These are phyloP conservation scores for Inga leiocalycina DNA, from an alignment of 306 rosid genomes.

Conservation along the genomic window DNA sequence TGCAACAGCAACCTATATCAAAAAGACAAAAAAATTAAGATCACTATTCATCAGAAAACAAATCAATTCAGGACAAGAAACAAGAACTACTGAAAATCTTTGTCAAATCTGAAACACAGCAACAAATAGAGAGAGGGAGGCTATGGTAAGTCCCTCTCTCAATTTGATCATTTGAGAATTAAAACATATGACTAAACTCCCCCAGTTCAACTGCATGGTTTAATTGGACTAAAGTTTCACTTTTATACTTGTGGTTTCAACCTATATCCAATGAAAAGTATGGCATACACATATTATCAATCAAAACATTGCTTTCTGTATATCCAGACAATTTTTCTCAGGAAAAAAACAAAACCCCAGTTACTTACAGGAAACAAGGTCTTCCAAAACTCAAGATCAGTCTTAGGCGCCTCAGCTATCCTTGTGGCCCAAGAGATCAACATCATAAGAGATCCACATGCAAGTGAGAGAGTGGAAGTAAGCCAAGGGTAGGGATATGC, in stretches of 20 bases:
- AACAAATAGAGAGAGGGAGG: neutral
- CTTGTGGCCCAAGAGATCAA: conserved; percentile 84
- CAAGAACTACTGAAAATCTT: neutral
- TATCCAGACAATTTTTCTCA: conserved; percentile 38
- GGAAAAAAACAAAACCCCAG: conserved; percentile 50
- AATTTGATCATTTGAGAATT: neutral
- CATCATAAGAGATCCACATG: conserved; percentile 96
- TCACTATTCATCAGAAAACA: conserved; percentile 22
- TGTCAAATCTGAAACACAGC: neutral
- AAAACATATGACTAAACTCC: conserved; percentile 14
- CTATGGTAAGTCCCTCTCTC: neutral
- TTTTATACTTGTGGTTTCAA: neutral
- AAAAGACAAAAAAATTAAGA: conserved; percentile 25
- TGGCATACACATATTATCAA: conserved; percentile 22
- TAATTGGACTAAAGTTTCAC: neutral
- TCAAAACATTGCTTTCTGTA: conserved; percentile 41
- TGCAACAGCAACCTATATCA: conserved; percentile 85
- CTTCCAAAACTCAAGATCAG: conserved; percentile 95
- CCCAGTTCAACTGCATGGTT: conserved; percentile 26
- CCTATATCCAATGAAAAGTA: conserved; percentile 19
- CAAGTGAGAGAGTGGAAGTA: conserved; percentile 92
- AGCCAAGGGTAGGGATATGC: conserved; percentile 98
- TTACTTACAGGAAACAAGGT: conserved; percentile 85
- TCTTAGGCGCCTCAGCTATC: conserved; percentile 93
- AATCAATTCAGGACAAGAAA: neutral